Base-by-base conservation (phyloP, 768 basidiomycete species). In the Saitozyma sp. region DNA sequence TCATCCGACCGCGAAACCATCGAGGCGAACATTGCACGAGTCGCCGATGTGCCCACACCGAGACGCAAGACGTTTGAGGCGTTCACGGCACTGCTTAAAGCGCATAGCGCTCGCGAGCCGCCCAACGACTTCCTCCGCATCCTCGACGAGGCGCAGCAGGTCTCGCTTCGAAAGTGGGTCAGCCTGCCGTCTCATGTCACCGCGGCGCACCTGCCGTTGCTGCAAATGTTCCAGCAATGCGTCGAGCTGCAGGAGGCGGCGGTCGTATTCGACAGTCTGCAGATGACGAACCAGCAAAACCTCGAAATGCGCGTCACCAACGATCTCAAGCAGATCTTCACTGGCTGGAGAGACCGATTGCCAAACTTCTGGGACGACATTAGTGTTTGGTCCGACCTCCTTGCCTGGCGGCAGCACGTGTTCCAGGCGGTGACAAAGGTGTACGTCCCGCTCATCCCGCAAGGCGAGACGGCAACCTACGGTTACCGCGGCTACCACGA, bases 151-250 rank as follows among this genome's bases (percentile, higher is more conserved):
- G 93, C 93, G 8, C 95, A 95, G 86, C 96, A 99, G 72, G 83
- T 98, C 37, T 89, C 95, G 4, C 85, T 99, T 13, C 87, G 93
- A 20, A 99, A 98, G 84, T 99, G 96, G 96, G 86, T 89, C 58
- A 87, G 87, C 56, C 83, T 99, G 4, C 96, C 96, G 4, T 82
- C 86, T 11, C 86, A 91, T 53, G 84, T 97, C 51, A 92, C 92
- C 1, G 84, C 86, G n/a, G 92, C 92, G 2, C 96, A 99, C 78
- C 85, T 98, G 11, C 94, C 96, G 4, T 82, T 99, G 38, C 83
- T 99, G 39, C 94, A 98, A 77, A 90, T 96, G 78, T 99, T 98
- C 83, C 96, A 99, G 78, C 96, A 98, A 78, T 96, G 96, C 69
- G 94, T 99, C 46, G 96, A 99, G 80, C 84, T 99, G 6, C 90